Evolutionary conservation across 129 eudicot genomes (phyloP), one percentile per base, ranked within the genome.

Genomic region (Helichrysum umbraculigerum): DNA sequence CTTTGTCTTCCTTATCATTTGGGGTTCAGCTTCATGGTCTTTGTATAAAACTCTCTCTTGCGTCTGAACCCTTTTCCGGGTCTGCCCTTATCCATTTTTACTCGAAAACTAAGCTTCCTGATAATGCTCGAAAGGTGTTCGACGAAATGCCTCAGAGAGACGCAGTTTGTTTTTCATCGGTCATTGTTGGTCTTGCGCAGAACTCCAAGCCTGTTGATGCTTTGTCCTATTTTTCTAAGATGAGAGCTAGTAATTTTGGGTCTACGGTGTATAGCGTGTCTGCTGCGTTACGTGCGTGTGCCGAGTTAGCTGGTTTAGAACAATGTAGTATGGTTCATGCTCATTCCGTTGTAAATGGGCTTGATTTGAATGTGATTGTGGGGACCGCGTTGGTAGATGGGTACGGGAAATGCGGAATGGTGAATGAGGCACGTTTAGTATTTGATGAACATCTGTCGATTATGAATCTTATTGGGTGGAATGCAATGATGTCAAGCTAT

Each of bases 401-500:
- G 25, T 93, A 93, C 32, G 98, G 96, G 51, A 93, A 88, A 71
- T 93, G 95, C 61, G 98, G 98, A 56, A 63, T 90, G 82, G 89
- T 88, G 25, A 44, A 35, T 30, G 91, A 86, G 19, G 98, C 96
- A 0, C 81, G 92, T 20, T 71, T 81, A 30, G 79, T 93, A 56
- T 93, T 93, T 68, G 77, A 88, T 79, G 86, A 78, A 70, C 62
- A 87, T 11, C 25, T 51, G 35, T 68, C 58, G 6, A 57, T 35
- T 20, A 52, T 86, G 87, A 90, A 85, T 88, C 54, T 85, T 32
- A 71, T 89, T 5, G 93, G 87, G 34, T 93, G 96, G 92, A 93
- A 93, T 47, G 95, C 96, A 0, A 77, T 93, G 89, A 85, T 90
- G 92, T 86, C 96, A 1, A 81, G 84, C 57, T 88, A 90, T 80